Conservation (phyloP, 2,329 filamentous ascomycete genomes). For the Immersiporthe knoxdaviesiana region DNA sequence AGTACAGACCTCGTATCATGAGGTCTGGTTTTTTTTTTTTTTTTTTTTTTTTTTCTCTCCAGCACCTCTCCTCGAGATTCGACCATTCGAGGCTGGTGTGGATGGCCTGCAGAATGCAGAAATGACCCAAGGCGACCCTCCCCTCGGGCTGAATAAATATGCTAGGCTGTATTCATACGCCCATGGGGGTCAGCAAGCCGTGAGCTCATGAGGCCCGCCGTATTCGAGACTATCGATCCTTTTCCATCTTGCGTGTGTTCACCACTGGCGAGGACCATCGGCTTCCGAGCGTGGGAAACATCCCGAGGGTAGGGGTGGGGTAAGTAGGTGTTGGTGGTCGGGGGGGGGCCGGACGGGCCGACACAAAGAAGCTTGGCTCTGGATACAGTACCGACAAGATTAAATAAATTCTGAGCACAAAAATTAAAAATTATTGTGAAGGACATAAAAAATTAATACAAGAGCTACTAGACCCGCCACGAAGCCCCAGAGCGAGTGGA, state of each 20-base stretch:
- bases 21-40: background rate
- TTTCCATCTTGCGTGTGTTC: background rate
- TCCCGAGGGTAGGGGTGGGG: background rate
- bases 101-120: background rate
- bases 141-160: background rate
- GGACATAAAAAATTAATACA: background rate
- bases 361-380: too few relatives aligned
- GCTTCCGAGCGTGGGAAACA: background rate
- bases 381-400: background rate
- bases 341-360: background rate
- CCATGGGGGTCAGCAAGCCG: background rate
- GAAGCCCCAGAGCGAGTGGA: background rate
- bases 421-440: background rate
- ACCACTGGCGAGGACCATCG: background rate
- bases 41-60: background rate
- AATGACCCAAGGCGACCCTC: background rate
- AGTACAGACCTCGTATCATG: background rate
- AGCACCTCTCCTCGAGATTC: background rate
- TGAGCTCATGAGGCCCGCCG: background rate
- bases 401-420: background rate
- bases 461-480: background rate
- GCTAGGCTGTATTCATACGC: background rate
- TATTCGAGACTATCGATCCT: constrained; percentile 1
- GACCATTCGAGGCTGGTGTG: background rate
- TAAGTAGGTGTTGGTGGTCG: background rate